phyloP scores from a whole-genome alignment of 495 filamentous ascomycete genomes.

The Daldinia childiae region DNA sequence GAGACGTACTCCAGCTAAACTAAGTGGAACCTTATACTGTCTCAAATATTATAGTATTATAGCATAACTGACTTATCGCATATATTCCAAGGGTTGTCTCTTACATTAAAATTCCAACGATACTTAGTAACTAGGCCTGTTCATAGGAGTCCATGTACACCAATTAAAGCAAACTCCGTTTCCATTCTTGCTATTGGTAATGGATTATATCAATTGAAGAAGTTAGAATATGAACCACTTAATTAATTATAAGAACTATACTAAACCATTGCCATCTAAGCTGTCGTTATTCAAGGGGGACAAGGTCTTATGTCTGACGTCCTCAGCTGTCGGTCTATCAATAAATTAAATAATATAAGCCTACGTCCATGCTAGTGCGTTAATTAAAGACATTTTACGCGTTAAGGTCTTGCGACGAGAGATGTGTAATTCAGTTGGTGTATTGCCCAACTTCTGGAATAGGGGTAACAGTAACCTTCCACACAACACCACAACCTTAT shows the following conservation, averaged over 20 bases:
- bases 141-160: neutral
- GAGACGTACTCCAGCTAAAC: neutral
- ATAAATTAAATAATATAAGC: neutral
- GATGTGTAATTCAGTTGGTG: neutral
- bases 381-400: neutral
- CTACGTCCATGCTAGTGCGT: neutral
- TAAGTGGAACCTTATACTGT: neutral
- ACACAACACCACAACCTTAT: neutral
- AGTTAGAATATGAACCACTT: neutral
- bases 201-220: too few species aligned
- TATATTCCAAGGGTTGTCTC: neutral
- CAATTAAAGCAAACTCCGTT: too few species aligned
- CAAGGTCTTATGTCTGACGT: neutral
- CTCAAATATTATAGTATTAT: neutral
- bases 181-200: too few species aligned
- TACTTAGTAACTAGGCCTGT: neutral
- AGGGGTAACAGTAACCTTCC: neutral
- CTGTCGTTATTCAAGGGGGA: neutral
- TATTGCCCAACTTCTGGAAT: neutral
- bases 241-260: neutral
- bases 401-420: neutral
- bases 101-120: neutral
- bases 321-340: neutral
- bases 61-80: neutral
- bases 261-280: neutral